These are phyloP conservation scores for Physcomitrellopsis africana DNA, from an alignment of 225 moss, liverwort and hornwort species.

Conservation along the genomic window DNA sequence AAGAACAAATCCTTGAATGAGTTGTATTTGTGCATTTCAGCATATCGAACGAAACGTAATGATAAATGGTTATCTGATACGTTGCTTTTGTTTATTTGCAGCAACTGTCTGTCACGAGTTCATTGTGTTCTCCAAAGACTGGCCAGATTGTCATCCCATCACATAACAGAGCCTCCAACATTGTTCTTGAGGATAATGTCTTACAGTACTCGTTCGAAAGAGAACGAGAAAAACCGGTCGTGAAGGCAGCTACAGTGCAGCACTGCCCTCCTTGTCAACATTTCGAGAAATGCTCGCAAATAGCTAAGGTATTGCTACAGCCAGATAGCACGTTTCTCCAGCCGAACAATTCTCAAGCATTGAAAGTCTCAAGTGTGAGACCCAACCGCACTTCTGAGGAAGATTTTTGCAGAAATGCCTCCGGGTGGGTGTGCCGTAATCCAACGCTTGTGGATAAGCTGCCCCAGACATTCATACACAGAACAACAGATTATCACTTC, in stretches of 20 bases:
- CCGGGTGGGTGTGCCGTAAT: constrained; percentile 54
- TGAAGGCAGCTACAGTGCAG: neutral
- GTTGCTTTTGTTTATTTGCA: constrained; percentile 33
- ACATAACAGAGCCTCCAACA: constrained; percentile 42
- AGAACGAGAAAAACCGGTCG: constrained; percentile 22
- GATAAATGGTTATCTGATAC: neutral
- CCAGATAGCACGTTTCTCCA: constrained; percentile 1
- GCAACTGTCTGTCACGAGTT: constrained; percentile 48
- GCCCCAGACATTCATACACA: constrained; percentile 60
- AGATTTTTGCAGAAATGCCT: constrained; percentile 37
- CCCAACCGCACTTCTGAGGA: constrained; percentile 14
- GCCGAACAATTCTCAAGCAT: constrained; percentile 6
- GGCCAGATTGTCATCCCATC: constrained; percentile 41
- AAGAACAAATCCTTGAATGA: neutral
- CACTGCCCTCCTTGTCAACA: constrained; percentile 55
- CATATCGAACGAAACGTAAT: neutral
- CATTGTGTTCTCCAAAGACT: constrained; percentile 42
- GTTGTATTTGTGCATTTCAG: neutral
- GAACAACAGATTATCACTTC: constrained; percentile 55
- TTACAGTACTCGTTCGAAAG: constrained; percentile 32
- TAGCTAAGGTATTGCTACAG: constrained; percentile 35
- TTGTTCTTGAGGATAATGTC: constrained; percentile 45
- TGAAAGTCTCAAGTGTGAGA: constrained; percentile 13
- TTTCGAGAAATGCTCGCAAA: constrained; percentile 35
- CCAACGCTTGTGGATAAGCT: constrained; percentile 58